Percentiles rank a stretch among this genome's conserved stretches.
phyloP scores from a whole-genome alignment of 2,329 filamentous ascomycete genomes.

The Neurospora sp. region DNA sequence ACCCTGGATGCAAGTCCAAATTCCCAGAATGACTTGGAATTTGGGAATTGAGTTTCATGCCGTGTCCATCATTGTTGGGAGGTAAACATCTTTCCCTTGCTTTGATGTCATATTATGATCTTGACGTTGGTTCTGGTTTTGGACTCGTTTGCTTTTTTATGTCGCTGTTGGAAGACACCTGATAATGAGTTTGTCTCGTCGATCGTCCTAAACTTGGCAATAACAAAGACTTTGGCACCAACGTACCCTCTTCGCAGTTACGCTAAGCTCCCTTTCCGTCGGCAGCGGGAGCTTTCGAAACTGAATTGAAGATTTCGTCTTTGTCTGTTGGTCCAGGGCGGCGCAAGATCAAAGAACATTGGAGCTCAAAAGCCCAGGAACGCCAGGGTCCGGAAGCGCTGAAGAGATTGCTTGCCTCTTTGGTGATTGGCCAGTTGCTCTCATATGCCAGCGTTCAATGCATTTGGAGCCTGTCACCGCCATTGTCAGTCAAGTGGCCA shows the following conservation, averaged over 20 bases:
- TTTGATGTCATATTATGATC: neutral
- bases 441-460: neutral
- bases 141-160: neutral
- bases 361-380: neutral
- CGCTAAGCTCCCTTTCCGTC: neutral
- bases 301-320: neutral
- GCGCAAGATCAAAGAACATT: neutral
- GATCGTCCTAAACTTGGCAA: neutral
- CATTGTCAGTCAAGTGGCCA: neutral
- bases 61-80: neutral
- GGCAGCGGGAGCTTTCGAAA: neutral
- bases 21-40: neutral
- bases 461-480: neutral
- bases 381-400: neutral
- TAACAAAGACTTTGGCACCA: neutral
- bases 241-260: neutral
- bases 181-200: neutral
- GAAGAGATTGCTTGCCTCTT: neutral
- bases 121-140: neutral
- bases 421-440: neutral
- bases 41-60: neutral
- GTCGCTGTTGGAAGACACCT: neutral
- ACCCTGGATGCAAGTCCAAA: neutral
- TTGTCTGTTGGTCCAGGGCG: neutral
- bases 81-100: neutral